A percentile compares a stretch with the other conserved stretches of the same genome.
Conservation (phyloP, 2,329 filamentous ascomycete species). For the Trichoderma sp. region DNA sequence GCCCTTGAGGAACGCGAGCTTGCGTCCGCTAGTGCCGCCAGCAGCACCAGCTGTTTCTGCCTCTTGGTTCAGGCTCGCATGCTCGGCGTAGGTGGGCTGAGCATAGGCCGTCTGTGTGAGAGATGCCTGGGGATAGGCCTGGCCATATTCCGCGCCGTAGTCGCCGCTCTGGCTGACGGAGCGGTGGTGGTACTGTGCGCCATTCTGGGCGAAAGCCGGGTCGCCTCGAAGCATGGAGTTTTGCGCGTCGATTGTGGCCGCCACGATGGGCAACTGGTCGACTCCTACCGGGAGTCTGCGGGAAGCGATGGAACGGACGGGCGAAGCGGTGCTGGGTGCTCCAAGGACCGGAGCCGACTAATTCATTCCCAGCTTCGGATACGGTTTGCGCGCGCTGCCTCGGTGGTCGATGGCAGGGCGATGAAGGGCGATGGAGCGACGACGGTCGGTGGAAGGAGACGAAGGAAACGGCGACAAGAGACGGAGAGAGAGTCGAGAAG, state of each 20-base stretch:
- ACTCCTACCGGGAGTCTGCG: constrained; percentile 45
- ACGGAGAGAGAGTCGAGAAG: background rate
- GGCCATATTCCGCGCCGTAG: constrained; percentile 40
- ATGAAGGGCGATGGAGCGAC: background rate
- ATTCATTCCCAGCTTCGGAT: constrained; percentile 16
- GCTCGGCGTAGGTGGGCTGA: constrained; percentile 38
- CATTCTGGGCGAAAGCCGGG: constrained; percentile 43
- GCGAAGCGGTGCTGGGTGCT: constrained; percentile 5
- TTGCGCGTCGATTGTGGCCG: constrained; percentile 46
- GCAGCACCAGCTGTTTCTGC: constrained; percentile 41
- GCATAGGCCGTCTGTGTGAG: constrained; percentile 35
- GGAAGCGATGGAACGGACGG: constrained; percentile 14
- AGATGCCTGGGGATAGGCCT: constrained; percentile 40
- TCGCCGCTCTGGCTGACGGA: constrained; percentile 36
- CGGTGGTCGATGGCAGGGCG: background rate
- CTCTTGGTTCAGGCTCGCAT: constrained; percentile 36
- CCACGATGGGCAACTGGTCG: constrained; percentile 42
- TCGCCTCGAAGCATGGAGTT: constrained; percentile 46
- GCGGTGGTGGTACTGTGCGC: constrained; percentile 33
- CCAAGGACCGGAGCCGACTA: constrained; percentile 16
- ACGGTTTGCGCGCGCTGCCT: background rate
- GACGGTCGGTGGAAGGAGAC: constrained; percentile 3
- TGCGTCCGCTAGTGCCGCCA: constrained; percentile 38
- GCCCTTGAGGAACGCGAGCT: constrained; percentile 75
- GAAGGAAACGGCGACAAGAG: constrained; percentile 1